Conservation (phyloP, 495 filamentous ascomycete species). For the Paragyromitra xinjiangensis region DNA sequence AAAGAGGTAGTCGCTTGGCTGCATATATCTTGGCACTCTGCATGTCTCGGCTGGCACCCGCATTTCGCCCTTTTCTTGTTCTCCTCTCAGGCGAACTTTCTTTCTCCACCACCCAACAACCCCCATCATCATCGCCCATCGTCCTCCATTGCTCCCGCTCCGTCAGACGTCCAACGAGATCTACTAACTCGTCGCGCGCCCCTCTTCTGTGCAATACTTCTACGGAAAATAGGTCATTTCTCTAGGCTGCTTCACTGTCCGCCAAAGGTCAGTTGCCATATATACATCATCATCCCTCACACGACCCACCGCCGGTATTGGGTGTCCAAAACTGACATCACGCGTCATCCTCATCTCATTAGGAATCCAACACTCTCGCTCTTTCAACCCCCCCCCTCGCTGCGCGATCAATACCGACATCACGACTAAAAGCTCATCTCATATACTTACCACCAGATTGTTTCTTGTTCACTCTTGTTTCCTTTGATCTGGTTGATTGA, state of each 20-base stretch:
- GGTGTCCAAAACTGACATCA: slow-evolving; percentile 55
- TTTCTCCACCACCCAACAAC: slow-evolving; percentile 40
- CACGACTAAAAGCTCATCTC: slow-evolving; percentile 1
- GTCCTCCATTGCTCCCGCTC: slow-evolving; percentile 31
- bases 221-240: slow-evolving; percentile 35
- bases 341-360: slow-evolving; percentile 56
- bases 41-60: slow-evolving; percentile 50
- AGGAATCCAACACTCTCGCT: slow-evolving; percentile 24
- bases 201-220: slow-evolving; percentile 30
- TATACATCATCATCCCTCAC: slow-evolving; percentile 25
- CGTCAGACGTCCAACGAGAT: slow-evolving; percentile 34
- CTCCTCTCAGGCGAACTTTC: slow-evolving; percentile 33
- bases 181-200: slow-evolving; percentile 29
- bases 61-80: slow-evolving; percentile 49
- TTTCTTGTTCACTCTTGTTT: slow-evolving; percentile 16
- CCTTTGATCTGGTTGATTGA: slow-evolving; percentile 1
- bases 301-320: slow-evolving; percentile 4
- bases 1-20: slow-evolving; percentile 24
- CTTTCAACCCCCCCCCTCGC: slow-evolving; percentile 14
- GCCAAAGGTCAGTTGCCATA: slow-evolving; percentile 36
- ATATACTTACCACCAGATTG: slow-evolving; percentile 1
- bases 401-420: slow-evolving; percentile 20
- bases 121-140: slow-evolving; percentile 29
- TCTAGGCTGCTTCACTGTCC: slow-evolving; percentile 32
- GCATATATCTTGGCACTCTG: slow-evolving; percentile 43